Base-by-base conservation (phyloP, 2,329 filamentous ascomycete species). In the Microcera coccophila region DNA sequence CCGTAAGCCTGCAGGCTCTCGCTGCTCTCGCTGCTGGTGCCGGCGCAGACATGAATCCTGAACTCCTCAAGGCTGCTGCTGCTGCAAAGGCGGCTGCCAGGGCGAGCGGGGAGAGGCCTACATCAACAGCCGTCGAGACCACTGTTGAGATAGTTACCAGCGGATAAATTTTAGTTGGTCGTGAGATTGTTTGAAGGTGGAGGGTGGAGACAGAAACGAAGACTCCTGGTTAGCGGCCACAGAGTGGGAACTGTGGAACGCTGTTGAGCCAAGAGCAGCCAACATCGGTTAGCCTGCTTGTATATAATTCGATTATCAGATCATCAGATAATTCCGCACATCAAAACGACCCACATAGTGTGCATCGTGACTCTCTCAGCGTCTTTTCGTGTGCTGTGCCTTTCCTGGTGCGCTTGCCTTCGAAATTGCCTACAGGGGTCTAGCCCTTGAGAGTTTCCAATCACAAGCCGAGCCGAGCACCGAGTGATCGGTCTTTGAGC, bases 241-340 rank as follows among this genome's bases (percentile, higher is more conserved):
- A n/a, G n/a, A n/a, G n/a, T n/a, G n/a, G n/a, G n/a, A n/a, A n/a
- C n/a, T n/a, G n/a, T n/a, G n/a, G 22, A 26, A 26, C 7, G 12
- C 12, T 26, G 7, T 26, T 26, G 22, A 26, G 7, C 22, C 22
- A 26, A 26, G 22, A 32, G 28, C 34, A 37, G 37, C 45, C 41
- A 41, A 47, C 34, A 47, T 41, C 45, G 45, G 41, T 36, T 41
- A 17, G 21, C 7, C 29, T 16, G 11, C 29, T 16, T 32, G 29
- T 32, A 32, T 15, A n/a, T 9, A 19, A 18, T 18, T 35, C 15
- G 16, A 34, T 64, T 62, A 64, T 64, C 62, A 57, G 61, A 64
- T 64, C 49, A 63, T 64, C 62, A 53, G 62, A 64, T 64, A 63
- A 57, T 24, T 31, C 12, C 20, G 16, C 29, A 29, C 33, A 28